Base-by-base conservation (phyloP, 768 basidiomycete species). In the Lentinula edodes region DNA sequence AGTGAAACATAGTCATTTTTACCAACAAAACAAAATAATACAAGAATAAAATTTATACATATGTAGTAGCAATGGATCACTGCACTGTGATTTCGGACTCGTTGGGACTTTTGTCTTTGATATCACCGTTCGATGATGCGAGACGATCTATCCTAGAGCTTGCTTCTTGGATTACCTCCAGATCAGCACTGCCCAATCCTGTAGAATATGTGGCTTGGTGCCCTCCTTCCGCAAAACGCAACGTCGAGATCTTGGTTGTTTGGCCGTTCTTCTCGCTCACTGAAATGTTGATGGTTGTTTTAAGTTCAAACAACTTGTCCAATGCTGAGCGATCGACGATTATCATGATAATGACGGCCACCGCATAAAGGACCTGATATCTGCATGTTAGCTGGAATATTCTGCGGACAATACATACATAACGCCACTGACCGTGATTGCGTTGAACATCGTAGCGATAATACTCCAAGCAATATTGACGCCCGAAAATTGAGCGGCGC, bases 391-490 rank as follows among this genome's bases (percentile, higher is more conserved):
- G 20, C 52, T 28, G 28, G 28, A 10, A 53, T 55, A 18, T 36
- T 9, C 18, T 13, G 7, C 32, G 7, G 16, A 16, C 5, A 10
- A 6, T 43, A 7, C 20, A 18, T 18, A 3, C 18, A 48, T 9
- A 28, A 20, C 5, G 16, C 18, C 8, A 39, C 55, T 10, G 18
- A 56, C 55, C 12, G 55, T 34, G 55, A 56, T 45, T 28, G n/a
- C 55, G 9, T 56, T 56, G 9, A 56, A 56, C 41, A 56, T 56
- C 10, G 55, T 56, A 10, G 38, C 55, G 55, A 56, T 56, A 15
- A 56, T 34, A 23, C 38, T 38, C 38, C 41, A 56, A 16, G 55
- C 55, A 41, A 56, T 45, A 10, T 56, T 56, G 55, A 56, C 28
- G 9, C 23, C 23, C 20, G 55, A 56, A 39, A 56, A 56, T 56